phyloP scores from a whole-genome alignment of 2,329 filamentous ascomycete genomes.

The Diaporthe vaccinii region DNA sequence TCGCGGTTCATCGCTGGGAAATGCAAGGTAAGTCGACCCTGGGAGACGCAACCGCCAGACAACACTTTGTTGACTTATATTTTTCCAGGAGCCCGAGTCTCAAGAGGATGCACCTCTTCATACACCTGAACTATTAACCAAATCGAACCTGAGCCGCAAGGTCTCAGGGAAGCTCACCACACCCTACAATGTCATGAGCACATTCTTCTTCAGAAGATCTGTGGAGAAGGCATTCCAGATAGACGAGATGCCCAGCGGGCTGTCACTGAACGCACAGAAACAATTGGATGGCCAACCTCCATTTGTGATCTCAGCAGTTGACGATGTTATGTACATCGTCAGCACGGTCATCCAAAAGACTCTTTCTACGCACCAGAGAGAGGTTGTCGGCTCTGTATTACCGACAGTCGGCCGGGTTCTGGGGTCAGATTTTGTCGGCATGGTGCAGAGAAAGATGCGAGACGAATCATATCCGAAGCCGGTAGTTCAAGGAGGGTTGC shows the following conservation, averaged over 20 bases:
- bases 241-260: slow-evolving; percentile 85
- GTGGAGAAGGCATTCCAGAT: slow-evolving; percentile 98
- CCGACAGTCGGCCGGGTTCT: slow-evolving; percentile 85
- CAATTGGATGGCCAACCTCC: slow-evolving; percentile 83
- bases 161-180: slow-evolving; percentile 79
- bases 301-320: slow-evolving; percentile 94
- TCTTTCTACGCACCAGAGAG: slow-evolving; percentile 85
- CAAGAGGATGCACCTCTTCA: slow-evolving; percentile 69
- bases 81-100: slow-evolving; percentile 62
- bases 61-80: slow-evolving; percentile 45
- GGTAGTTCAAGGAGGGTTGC: slow-evolving; percentile 81
- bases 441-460: slow-evolving; percentile 98
- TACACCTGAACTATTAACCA: slow-evolving; percentile 80
- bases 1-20: slow-evolving; percentile 89
- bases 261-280: slow-evolving; percentile 81
- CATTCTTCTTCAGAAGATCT: slow-evolving; percentile 95
- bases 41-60: slow-evolving; percentile 42
- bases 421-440: slow-evolving; percentile 90
- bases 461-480: slow-evolving; percentile 93
- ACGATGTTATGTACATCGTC: slow-evolving; percentile 99
- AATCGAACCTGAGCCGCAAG: slow-evolving; percentile 86
- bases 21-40: slow-evolving; percentile 75
- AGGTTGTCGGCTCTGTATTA: slow-evolving; percentile 82
- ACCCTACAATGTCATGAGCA: slow-evolving; percentile 93
- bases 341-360: slow-evolving; percentile 91